phyloP scores from a whole-genome alignment of 139 green algal genomes.

The Monoraphidium neglectum region DNA sequence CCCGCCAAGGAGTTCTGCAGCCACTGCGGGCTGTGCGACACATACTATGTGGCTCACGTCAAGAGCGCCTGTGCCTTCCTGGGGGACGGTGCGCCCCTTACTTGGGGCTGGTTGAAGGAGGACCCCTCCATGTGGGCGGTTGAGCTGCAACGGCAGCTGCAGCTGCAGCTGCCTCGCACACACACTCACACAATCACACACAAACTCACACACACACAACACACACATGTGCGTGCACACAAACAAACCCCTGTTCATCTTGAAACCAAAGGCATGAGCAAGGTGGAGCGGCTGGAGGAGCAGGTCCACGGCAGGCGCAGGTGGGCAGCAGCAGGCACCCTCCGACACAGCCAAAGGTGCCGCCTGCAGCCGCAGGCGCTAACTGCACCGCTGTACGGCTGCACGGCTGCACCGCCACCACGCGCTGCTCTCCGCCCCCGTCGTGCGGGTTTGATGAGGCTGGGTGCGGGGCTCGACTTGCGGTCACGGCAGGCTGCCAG shows the following conservation, averaged over 20 bases:
- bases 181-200: too few species aligned
- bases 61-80: conserved; percentile 97
- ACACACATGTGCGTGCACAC: too few species aligned
- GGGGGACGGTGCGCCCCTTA: conserved; percentile 68
- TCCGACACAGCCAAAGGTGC: background rate
- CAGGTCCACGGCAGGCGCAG: conserved; percentile 44
- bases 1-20: conserved; percentile 89
- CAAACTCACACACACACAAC: background rate
- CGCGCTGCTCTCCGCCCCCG: too few species aligned
- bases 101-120: background rate
- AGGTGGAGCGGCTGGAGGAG: conserved; percentile 34
- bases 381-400: too few species aligned
- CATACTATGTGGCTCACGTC: conserved; percentile 95
- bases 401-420: too few species aligned
- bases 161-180: too few species aligned
- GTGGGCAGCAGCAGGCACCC: background rate
- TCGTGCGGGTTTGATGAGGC: too few species aligned
- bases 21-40: conserved; percentile 95
- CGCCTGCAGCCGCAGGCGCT: background rate
- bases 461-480: too few species aligned
- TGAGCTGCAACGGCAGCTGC: background rate
- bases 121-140: background rate
- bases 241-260: too few species aligned
- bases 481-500: too few species aligned
- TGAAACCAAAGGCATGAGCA: conserved; percentile 37